Evolutionary conservation across 2,329 filamentous ascomycete genomes (phyloP), one percentile per base, ranked within the genome.

Genomic region (Penicillium nordicum): DNA sequence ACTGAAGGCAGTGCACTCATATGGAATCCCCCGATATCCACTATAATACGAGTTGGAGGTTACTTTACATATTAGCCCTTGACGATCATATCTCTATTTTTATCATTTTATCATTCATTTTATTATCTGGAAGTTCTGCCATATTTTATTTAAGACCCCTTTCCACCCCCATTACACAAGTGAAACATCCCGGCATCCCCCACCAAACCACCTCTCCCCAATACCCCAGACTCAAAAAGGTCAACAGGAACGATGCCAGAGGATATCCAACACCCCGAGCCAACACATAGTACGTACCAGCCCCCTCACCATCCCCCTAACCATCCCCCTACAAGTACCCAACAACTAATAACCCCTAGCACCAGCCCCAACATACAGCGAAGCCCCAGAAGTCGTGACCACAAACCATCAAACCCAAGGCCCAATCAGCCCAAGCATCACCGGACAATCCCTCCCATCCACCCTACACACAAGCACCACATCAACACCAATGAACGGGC

Each of bases 371-470:
- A 37, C 9, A 16, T 56, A 52, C 23, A 52, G 48, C 48, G 53
- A 56, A 42, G 53, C 34, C 5, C 53, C 53, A 18, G 53, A 56
- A 18, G 32, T 27, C 27, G 29, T 52, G 12, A 23, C 21, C 42
- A 12, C 48, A n/a, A 21, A 37, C 36, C 41, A 23, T 11, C 16
- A 21, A 27, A 18, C 29, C 34, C 41, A 40, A 21, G 21, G 21
- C 34, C 27, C 48, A 8, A 27, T 45, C 5, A 53, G 51, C 51
- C 42, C 49, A 48, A 6, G 12, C 23, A 21, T 27, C 32, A 48
- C 48, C 5, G 29, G 18, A 12, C 47, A 41, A 2, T 36, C 53
- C 3, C 12, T 27, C 34, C 21, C 27, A 34, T 36, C 40, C 25
- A 8, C 47, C 21, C 11, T 46, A 1, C 34, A 36, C 5, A 8